Base-by-base conservation (phyloP, 2,329 filamentous ascomycete genomes). In the Venturia effusa region DNA sequence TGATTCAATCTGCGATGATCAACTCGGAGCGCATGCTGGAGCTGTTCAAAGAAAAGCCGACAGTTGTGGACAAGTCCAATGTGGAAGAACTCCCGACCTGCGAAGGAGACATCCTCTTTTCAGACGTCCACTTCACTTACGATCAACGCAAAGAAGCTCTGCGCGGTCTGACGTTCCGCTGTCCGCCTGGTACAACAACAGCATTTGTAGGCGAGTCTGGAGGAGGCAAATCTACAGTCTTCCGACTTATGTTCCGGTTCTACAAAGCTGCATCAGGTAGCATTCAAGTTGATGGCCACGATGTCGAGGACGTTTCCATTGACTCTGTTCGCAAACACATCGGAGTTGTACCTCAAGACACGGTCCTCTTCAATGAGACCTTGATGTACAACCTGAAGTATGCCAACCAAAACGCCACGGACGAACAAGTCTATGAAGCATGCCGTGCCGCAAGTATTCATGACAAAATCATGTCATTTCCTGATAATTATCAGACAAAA, bases 121-220 rank as follows among this genome's bases (percentile, higher is more conserved):
- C 92, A 66, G 86, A 94, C 69, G 93, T 97, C 43, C 85, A 88
- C 68, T 99, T 99, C 73, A 85, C 90, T 40, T 99, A 99, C 72
- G 92, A 97, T 73, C 79, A 84, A 63, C 89, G 92, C 62, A 92
- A 91, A 73, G 88, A 92, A 7, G 94, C 94, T 1, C 78, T 99
- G 67, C 86, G 88, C 67, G 87, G 92, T 57, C 81, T 99, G 60
- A 88, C 84, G 67, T 97, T 99, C 75, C 87, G 88, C 67, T 97
- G 92, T 74, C 78, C 80, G 22, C 92, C 94, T 1, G 94, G 94
- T 62, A 97, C 92, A 0, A 97, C 92, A 0, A 99, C 93, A 6
- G 94, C 94, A 0, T 87, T 99, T 67, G 94, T 99, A 22, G 94
- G 94, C 67, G 93, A 97, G 74, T 97, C 93, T 39, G 94, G 94